A percentile compares a stretch with the other conserved stretches of the same genome.
phyloP scores from a whole-genome alignment of 768 basidiomycete genomes.

The Rhodotorula babjevae region DNA sequence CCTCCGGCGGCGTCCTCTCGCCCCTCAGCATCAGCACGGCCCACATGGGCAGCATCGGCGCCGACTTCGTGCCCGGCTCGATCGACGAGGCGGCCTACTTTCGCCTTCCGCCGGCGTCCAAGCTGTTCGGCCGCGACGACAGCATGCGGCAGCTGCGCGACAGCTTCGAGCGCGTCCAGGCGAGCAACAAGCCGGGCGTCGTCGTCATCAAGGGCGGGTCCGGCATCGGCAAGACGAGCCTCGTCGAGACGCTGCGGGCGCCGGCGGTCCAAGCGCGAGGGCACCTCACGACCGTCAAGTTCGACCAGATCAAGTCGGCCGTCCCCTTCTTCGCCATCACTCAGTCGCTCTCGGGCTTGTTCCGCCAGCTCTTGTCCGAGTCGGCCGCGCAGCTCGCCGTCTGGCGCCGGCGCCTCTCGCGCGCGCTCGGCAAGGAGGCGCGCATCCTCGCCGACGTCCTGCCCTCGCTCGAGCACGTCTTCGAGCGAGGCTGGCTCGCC shows the following conservation, averaged over 20 bases:
- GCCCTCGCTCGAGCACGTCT: constrained; percentile 32
- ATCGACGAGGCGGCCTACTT: constrained; percentile 35
- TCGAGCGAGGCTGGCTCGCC: constrained; percentile 26
- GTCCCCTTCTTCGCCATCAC: constrained; percentile 39
- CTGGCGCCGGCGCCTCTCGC: constrained; percentile 32
- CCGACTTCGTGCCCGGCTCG: constrained; percentile 21
- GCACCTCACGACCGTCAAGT: constrained; percentile 32
- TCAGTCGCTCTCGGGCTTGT: constrained; percentile 31
- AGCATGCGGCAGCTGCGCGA: constrained; percentile 5
- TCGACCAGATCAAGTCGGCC: constrained; percentile 38
- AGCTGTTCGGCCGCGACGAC: constrained; percentile 28
- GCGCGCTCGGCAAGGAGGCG: constrained; percentile 28
- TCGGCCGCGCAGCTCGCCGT: constrained; percentile 13
- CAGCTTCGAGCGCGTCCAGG: constrained; percentile 24
- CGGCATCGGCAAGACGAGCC: constrained; percentile 35
- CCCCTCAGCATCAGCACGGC: not conserved
- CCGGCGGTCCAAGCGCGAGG: constrained; percentile 16
- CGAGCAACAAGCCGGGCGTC: not conserved
- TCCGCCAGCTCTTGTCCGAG: constrained; percentile 37
- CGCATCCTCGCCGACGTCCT: constrained; percentile 35
- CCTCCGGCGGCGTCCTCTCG: not conserved
- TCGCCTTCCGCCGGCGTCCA: constrained; percentile 29
- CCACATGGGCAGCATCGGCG: constrained; percentile 1
- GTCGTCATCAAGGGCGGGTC: constrained; percentile 27
- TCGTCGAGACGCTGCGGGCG: constrained; percentile 24